Conservation (phyloP, 495 filamentous ascomycete species). For the Aspergillus coremiiformis region DNA sequence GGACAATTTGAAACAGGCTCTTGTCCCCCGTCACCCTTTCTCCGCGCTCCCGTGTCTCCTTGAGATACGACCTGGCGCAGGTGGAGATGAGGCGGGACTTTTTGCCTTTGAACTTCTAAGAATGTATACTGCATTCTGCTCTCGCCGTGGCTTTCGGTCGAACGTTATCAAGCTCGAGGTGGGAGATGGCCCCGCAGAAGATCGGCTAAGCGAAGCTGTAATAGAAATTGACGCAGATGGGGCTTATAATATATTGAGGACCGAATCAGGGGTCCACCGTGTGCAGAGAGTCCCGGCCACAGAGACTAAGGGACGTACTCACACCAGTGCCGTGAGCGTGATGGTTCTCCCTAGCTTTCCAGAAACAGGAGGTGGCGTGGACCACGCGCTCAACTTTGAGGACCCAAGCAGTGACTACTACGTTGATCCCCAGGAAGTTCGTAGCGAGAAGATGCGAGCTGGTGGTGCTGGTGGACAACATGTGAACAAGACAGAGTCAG, state of each 20-base stretch:
- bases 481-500: slow-evolving; percentile 96
- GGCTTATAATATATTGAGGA: slow-evolving; percentile 71
- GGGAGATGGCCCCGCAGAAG: slow-evolving; percentile 47
- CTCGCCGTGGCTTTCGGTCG: slow-evolving; percentile 50
- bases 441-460: slow-evolving; percentile 83
- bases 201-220: slow-evolving; percentile 71
- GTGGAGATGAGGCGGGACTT: slow-evolving; percentile 81
- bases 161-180: slow-evolving; percentile 52
- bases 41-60: slow-evolving; percentile 85
- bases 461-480: slow-evolving; percentile 92
- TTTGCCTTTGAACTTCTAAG: slow-evolving; percentile 80
- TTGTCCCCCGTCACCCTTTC: slow-evolving; percentile 88
- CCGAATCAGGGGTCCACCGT: slow-evolving; percentile 88
- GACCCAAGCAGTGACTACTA: slow-evolving; percentile 88
- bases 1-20: slow-evolving; percentile 57
- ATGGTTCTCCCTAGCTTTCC: slow-evolving; percentile 84
- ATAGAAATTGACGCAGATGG: slow-evolving; percentile 73
- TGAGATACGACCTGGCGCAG: slow-evolving; percentile 90
- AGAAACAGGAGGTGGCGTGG: slow-evolving; percentile 41
- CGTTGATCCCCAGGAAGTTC: slow-evolving; percentile 78
- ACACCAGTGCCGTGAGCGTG: slow-evolving; percentile 86
- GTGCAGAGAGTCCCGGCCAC: slow-evolving; percentile 91
- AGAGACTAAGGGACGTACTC: slow-evolving; percentile 80
- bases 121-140: slow-evolving; percentile 84
- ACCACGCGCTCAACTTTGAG: slow-evolving; percentile 55